These are phyloP conservation scores for Kodamaea hsintzibuensis DNA, from an alignment of 805 yeast species.

Conservation along the genomic window DNA sequence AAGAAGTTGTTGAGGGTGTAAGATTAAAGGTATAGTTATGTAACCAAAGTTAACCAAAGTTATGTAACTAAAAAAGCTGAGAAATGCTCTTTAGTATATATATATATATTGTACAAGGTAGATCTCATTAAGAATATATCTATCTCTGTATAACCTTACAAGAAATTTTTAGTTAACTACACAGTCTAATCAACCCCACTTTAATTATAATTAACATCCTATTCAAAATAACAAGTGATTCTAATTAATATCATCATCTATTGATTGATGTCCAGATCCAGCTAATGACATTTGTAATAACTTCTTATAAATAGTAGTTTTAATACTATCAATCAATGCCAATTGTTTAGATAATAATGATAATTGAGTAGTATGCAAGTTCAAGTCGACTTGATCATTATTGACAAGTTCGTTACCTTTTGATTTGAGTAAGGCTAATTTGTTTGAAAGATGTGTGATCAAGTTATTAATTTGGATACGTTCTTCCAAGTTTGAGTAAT, in stretches of 20 bases:
- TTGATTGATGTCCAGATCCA: conserved; percentile 4
- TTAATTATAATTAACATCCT: background rate
- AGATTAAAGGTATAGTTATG: too few relatives aligned
- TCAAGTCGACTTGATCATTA: conserved; percentile 11
- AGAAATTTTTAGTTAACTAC: too few relatives aligned
- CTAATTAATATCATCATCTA: conserved; percentile 4
- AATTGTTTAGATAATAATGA: conserved; percentile 33
- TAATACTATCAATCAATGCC: conserved; percentile 10
- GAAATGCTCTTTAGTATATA: too few relatives aligned
- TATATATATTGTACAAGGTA: too few relatives aligned
- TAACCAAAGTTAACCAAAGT: too few relatives aligned
- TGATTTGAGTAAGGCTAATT: conserved; percentile 14
- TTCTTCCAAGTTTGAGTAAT: conserved; percentile 10
- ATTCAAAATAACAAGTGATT: background rate
- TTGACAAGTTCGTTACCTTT: conserved; percentile 9
- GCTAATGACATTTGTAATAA: conserved; percentile 7
- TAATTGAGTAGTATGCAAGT: conserved; percentile 28
- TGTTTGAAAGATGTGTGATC: conserved; percentile 30
- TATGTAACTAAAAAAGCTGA: too few relatives aligned
- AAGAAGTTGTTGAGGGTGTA: too few relatives aligned
- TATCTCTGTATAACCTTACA: too few relatives aligned
- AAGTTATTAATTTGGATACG: conserved; percentile 22
- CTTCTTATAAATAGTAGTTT: conserved; percentile 7
- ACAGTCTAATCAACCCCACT: background rate
- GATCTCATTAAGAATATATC: too few relatives aligned